Conservation (phyloP, 169 alveolate genomes). For the Cryptosporidium baileyi region DNA sequence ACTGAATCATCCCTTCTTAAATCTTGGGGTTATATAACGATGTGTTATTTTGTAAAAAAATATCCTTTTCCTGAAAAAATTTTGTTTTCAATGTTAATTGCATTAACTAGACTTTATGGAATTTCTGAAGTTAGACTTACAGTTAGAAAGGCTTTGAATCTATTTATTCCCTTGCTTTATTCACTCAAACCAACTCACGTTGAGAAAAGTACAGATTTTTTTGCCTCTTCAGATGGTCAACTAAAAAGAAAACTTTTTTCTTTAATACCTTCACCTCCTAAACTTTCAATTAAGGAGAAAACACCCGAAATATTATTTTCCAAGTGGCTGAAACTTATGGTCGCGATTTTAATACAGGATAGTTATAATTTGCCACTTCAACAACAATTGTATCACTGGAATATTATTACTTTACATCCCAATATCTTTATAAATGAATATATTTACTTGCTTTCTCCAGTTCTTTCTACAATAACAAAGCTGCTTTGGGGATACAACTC, state of each 20-base stretch:
- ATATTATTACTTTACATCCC: slow-evolving; percentile 27
- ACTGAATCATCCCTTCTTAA: slow-evolving; percentile 60
- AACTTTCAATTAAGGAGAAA: slow-evolving; percentile 1
- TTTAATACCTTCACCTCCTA: slow-evolving; percentile 59
- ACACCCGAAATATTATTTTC: slow-evolving; percentile 49
- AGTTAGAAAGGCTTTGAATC: slow-evolving; percentile 28
- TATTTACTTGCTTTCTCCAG: slow-evolving; percentile 50
- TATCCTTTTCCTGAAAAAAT: slow-evolving; percentile 68
- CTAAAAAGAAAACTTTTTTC: slow-evolving; percentile 6
- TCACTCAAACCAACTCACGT: not conserved
- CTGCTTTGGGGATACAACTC: slow-evolving; percentile 33
- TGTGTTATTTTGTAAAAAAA: slow-evolving; percentile 58
- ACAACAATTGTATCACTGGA: slow-evolving; percentile 62
- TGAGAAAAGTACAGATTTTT: not conserved
- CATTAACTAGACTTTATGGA: slow-evolving; percentile 57
- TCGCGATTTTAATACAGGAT: slow-evolving; percentile 59
- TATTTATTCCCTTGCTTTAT: slow-evolving; percentile 40
- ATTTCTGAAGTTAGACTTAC: slow-evolving; percentile 61
- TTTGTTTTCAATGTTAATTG: slow-evolving; percentile 51
- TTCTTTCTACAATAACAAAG: slow-evolving; percentile 44
- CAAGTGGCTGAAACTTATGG: slow-evolving; percentile 55
- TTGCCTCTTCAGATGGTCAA: not conserved
- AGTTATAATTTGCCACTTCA: slow-evolving; percentile 54
- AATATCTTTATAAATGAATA: not conserved
- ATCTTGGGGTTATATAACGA: slow-evolving; percentile 67